Conservation (phyloP, 2,329 filamentous ascomycete species). For the Periconia macrospinosa region DNA sequence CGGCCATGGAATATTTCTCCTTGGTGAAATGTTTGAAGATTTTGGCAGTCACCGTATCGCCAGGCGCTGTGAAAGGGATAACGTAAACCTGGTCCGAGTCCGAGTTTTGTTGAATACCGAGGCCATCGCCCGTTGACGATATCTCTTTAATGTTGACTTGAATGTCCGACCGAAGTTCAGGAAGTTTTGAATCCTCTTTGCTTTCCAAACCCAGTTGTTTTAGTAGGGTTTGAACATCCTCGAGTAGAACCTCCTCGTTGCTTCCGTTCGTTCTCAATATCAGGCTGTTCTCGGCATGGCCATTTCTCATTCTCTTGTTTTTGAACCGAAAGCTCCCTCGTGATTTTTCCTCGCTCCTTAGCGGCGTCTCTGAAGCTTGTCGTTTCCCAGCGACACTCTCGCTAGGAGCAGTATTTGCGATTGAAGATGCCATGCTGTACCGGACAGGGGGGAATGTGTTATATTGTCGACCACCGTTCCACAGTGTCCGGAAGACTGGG, state of each 20-base stretch:
- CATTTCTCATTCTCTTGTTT: slow-evolving; percentile 50
- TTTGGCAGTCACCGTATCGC: slow-evolving; percentile 78
- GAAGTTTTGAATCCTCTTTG: slow-evolving; percentile 48
- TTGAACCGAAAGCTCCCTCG: slow-evolving; percentile 44
- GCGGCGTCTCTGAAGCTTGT: slow-evolving; percentile 34
- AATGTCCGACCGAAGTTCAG: slow-evolving; percentile 72
- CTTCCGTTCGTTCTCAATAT: slow-evolving; percentile 47
- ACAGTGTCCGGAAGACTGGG: slow-evolving; percentile 26
- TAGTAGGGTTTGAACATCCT: slow-evolving; percentile 49
- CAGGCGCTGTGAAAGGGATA: slow-evolving; percentile 85
- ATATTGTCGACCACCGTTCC: slow-evolving; percentile 18
- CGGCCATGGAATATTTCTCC: slow-evolving; percentile 73
- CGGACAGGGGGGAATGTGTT: slow-evolving; percentile 5
- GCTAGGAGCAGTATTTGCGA: slow-evolving; percentile 31
- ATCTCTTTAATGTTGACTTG: slow-evolving; percentile 80
- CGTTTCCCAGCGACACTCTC: slow-evolving; percentile 40
- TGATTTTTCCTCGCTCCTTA: slow-evolving; percentile 36
- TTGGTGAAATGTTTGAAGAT: slow-evolving; percentile 70
- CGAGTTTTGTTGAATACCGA: slow-evolving; percentile 71
- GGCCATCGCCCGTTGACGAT: slow-evolving; percentile 89
- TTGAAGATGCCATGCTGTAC: slow-evolving; percentile 35
- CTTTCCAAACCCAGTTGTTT: slow-evolving; percentile 34
- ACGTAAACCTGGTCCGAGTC: slow-evolving; percentile 72
- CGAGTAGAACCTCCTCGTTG: slow-evolving; percentile 53
- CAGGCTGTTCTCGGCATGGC: slow-evolving; percentile 37